Evolutionary conservation across 495 filamentous ascomycete genomes (phyloP).

Genomic region (Tricharina praecox): DNA sequence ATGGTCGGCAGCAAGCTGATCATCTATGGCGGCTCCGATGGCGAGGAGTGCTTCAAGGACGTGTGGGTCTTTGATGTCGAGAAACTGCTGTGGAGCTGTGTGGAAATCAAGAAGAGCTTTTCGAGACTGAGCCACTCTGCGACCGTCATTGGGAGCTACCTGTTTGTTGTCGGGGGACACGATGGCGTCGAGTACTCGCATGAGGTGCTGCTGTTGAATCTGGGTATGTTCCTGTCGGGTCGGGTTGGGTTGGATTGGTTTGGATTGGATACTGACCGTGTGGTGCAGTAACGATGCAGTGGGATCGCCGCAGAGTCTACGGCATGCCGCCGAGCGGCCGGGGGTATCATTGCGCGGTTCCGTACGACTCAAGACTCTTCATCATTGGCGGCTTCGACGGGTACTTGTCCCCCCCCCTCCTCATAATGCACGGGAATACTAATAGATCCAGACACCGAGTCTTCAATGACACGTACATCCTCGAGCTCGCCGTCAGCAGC

Average conservation of each 20-base stretch:
- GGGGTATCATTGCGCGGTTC: slow-evolving; percentile 46
- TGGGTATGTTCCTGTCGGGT: slow-evolving; percentile 24
- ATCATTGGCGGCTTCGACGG: slow-evolving; percentile 48
- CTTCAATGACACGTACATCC: slow-evolving; percentile 44
- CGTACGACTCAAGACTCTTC: slow-evolving; percentile 43
- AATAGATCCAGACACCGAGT: slow-evolving; percentile 34
- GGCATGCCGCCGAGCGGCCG: slow-evolving; percentile 43
- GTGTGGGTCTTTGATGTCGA: slow-evolving; percentile 54
- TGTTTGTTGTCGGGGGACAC: slow-evolving; percentile 50
- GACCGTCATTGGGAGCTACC: slow-evolving; percentile 47
- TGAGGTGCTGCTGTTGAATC: slow-evolving; percentile 46
- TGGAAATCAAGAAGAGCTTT: slow-evolving; percentile 34
- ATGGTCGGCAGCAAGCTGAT: slow-evolving; percentile 53
- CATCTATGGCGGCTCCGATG: slow-evolving; percentile 48
- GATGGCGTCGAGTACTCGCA: slow-evolving; percentile 50
- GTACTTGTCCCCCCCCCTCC: slow-evolving; percentile 8
- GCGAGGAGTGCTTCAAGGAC: slow-evolving; percentile 49
- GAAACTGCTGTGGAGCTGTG: slow-evolving; percentile 36
- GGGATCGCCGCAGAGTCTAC: slow-evolving; percentile 46
- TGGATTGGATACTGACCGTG: too few relatives aligned
- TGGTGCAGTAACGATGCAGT: slow-evolving; percentile 42
- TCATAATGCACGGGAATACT: slow-evolving; percentile 14
- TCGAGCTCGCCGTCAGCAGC: slow-evolving; percentile 47
- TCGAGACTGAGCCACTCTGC: slow-evolving; percentile 45
- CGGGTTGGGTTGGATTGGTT: neutral